phyloP scores from a whole-genome alignment of 768 basidiomycete species.

The Serendipita sp. region DNA sequence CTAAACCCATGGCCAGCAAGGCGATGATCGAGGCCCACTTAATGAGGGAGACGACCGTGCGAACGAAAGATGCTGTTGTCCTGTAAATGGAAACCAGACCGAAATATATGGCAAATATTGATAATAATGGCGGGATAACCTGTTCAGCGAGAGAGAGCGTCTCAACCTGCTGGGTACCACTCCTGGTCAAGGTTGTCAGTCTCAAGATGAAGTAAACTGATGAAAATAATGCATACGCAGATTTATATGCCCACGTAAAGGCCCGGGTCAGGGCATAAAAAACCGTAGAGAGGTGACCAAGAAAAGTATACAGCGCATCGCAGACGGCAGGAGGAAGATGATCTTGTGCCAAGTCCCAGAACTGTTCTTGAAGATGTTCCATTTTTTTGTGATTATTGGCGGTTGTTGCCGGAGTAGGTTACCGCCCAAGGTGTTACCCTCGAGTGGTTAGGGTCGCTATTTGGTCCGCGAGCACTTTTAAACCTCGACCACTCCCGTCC shows the following conservation, averaged over 20 bases:
- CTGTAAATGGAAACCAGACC: constrained; percentile 64
- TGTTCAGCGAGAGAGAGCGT: not conserved
- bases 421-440: not conserved
- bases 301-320: not conserved
- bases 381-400: constrained; percentile 1
- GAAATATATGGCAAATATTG: constrained; percentile 54
- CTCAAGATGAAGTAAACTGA: not conserved
- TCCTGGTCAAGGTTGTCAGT: not conserved
- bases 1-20: constrained; percentile 20
- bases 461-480: not conserved
- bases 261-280: not conserved
- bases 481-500: constrained; percentile 4
- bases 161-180: not conserved
- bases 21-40: constrained; percentile 61
- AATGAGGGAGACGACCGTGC: constrained; percentile 48
- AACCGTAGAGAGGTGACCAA: not conserved
- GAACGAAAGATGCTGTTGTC: constrained; percentile 59
- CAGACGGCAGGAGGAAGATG: not conserved
- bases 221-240: not conserved
- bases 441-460: not conserved
- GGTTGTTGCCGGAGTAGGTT: not conserved
- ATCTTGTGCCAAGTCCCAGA: constrained; percentile 4
- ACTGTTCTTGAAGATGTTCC: not conserved
- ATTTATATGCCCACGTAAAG: not conserved
- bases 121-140: constrained; percentile 58